Base-by-base conservation (phyloP, 768 basidiomycete species). In the Termitomyces sp. region DNA sequence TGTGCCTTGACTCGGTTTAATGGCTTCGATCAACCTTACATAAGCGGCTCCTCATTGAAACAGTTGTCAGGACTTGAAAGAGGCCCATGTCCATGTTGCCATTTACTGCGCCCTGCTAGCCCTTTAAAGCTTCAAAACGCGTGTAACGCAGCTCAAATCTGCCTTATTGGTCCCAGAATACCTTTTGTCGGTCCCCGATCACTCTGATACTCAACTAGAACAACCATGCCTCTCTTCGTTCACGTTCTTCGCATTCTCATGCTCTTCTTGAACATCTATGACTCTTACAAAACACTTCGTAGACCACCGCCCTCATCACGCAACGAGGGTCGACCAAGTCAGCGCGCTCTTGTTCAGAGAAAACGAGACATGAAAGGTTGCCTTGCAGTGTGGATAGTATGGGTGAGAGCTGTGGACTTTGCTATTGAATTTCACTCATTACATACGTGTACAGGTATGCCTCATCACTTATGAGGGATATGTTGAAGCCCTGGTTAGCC, bases 291-390 rank as follows among this genome's bases (percentile, higher is more conserved):
- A 74, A 86, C 84, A 2, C 75, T 94, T 56, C 89, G 89, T 62
- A 68, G 68, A 2, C 89, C 89, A 0, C 80, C 80, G 31, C 77
- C 79, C 1, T 80, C 79, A 6, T 56, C 71, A 27, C 71, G 78
- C 18, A 82, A 80, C 69, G 79, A 77, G 56, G 84, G 85, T 12
- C 76, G 76, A 23, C 86, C 86, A 9, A 89, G 85, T 60, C 68
- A 78, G 18, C 80, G 86, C 33, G 88, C 89, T 11, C 66, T 86
- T 58, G 79, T 85, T 23, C 86, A 87, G 67, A 77, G 91, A 63
- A 94, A 94, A 68, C 80, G 91, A 56, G 83, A 86, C 64, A 87
- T 94, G 80, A 94, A 94, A 68, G 90, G 91, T 18, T 85, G 84
- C 65, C 73, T 94, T 45, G 83, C 89, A 35, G 81, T 93, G 13